Base-by-base conservation (phyloP, 768 basidiomycete species). In the Pisolithus tinctorius region DNA sequence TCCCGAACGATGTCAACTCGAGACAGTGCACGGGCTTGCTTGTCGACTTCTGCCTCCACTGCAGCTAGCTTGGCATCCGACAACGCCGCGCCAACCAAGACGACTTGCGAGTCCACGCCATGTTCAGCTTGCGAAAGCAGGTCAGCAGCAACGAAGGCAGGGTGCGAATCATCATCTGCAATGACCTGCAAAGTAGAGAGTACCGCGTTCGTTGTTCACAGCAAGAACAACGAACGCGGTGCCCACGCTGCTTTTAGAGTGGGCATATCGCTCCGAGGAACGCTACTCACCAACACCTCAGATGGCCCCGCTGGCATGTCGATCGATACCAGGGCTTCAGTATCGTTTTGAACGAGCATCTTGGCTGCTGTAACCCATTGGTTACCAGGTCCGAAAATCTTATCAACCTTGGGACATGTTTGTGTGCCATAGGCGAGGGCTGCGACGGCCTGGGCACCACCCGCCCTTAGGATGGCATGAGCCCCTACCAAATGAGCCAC, bases 361-460 rank as follows among this genome's bases (percentile, higher is more conserved):
- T 99, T 99, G 47, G 95, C 96, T 1, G 96, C 96, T 2, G 95
- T 99, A 23, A 99, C 96, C 93, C 94, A 99, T 67, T 98, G 96
- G 66, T 99, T 99, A 25, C 96, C 96, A 6, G 96, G 96, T 8
- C 96, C 96, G 63, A 98, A 95, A 60, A 99, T 93, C 74, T 99
- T 99, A 76, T 99, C 96, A 25, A 97, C 95, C 70, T 99, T 98
- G 14, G 93, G 92, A 6, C 94, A 92, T 4, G 87, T 87, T 65
- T 89, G 77, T 6, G 96, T 99, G 17, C 96, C 96, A 65, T 97
- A 98, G 1, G 96, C 96, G 73, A 99, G 77, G 0, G 96, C 94
- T 25, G 93, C 91, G 16, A 98, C 78, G 10, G 96, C 96, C 64
- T 99, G 96, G 16, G 90, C 95, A 11, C 96, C 96, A 38, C 96